Base-by-base conservation (phyloP, 164 flowering plant genomes). In the Kingdonia uniflora region DNA sequence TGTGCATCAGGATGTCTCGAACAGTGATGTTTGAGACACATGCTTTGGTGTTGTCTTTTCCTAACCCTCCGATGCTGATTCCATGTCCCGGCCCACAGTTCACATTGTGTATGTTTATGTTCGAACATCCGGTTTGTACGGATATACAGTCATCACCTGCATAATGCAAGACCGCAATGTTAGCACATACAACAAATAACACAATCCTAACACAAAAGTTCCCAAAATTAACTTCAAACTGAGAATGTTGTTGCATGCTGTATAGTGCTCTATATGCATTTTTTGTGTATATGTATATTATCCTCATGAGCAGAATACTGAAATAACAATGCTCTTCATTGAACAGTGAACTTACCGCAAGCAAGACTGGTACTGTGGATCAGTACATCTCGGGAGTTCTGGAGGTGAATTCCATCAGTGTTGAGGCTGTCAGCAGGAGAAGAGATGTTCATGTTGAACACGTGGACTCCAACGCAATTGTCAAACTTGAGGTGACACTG, bases 361-460 rank as follows among this genome's bases (percentile, higher is more conserved):
- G 85, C 77, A 35, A 84, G 67, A 51, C 56, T 70, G 37, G 67
- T 55, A 51, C 59, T 60, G 46, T 61, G 65, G 49, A 84, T 78
- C 46, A 57, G 52, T 23, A 78, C 92, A 48, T 76, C 68, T 52
- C 69, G 61, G 38, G 83, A 70, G 65, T 76, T 72, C 57, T 80
- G 79, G n/a, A 85, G 73, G 65, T 85, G 94, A 50, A 85, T 85
- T 42, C 94, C 89, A 23, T 85, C 94, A 5, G 94, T 85, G 65
- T 85, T 77, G 26, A 75, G 81, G 58, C 86, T 80, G 58, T 76
- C 65, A 1, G 75, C 81, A 0, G 94, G 94, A 1, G 89, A 82
- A 33, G 77, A 64, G 23, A 74, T 24, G 15, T 19, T 66, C 21
- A 80, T 45, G n/a, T 54, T 57, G 35, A 26, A 63, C 24, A 80